Conservation (phyloP, 345 rosid genomes). For the Salix dunnii region DNA sequence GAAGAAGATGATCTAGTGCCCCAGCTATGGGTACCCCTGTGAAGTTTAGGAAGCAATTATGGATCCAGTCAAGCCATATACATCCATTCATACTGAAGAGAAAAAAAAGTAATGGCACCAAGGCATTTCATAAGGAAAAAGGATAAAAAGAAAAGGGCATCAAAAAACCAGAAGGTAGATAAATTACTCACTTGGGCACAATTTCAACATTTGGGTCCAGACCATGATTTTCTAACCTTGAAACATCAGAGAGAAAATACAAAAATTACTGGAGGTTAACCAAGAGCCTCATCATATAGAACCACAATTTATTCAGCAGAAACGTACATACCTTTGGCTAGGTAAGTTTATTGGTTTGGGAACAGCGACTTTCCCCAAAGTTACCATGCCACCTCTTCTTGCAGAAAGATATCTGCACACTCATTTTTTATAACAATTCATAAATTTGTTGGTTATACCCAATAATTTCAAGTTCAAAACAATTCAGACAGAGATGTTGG, state of each 20-base stretch:
- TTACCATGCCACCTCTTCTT: slow-evolving; percentile 88
- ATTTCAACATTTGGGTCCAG: slow-evolving; percentile 95
- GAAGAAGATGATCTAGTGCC: slow-evolving; percentile 75
- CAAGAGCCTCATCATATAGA: not conserved
- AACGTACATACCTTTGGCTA: slow-evolving; percentile 74
- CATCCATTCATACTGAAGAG: not conserved
- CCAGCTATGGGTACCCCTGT: slow-evolving; percentile 92
- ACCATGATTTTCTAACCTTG: slow-evolving; percentile 96
- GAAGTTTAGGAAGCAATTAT: slow-evolving; percentile 10
- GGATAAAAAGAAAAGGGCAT: not conserved
- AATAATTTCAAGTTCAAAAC: not conserved
- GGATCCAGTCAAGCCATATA: slow-evolving; percentile 2
- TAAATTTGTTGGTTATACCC: not conserved
- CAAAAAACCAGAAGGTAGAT: not conserved
- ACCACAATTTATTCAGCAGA: not conserved
- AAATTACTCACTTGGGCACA: slow-evolving; percentile 88
- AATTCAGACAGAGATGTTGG: not conserved
- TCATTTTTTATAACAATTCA: not conserved
- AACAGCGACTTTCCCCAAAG: slow-evolving; percentile 89
- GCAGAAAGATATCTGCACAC: slow-evolving; percentile 67
- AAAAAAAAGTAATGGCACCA: not conserved
- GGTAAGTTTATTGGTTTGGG: slow-evolving; percentile 98
- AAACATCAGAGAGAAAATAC: slow-evolving; percentile 22
- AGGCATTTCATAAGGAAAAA: not conserved
- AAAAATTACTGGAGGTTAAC: not conserved